Percentiles rank a stretch among this genome's conserved stretches.
Evolutionary conservation across 208 protist genomes (phyloP).

Genomic region (Trypanosoma conorhini): DNA sequence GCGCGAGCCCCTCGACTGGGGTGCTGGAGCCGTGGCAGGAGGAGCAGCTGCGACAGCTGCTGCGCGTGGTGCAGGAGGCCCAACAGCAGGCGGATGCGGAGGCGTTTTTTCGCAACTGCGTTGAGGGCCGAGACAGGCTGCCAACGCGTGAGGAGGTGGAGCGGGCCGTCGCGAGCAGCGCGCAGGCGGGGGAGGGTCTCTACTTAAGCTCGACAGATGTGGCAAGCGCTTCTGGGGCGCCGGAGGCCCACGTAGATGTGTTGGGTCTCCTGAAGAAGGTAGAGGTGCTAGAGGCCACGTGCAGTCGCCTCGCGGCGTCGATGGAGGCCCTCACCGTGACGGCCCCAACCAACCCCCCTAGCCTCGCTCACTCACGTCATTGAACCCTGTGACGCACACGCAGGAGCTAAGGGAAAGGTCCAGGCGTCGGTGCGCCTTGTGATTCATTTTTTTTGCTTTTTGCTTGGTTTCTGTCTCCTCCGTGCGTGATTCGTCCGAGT

Average conservation of each 20-base stretch:
- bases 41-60: slow-evolving; percentile 35
- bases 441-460: slow-evolving; percentile 1
- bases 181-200: not conserved
- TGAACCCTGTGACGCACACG: not conserved
- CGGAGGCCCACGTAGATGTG: slow-evolving; percentile 23
- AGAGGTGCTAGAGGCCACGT: slow-evolving; percentile 33
- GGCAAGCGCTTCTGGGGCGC: not conserved
- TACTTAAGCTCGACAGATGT: not conserved
- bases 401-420: not conserved
- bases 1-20: slow-evolving; percentile 44
- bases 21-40: slow-evolving; percentile 48
- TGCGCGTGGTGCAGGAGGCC: slow-evolving; percentile 43
- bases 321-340: slow-evolving; percentile 45
- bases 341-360: slow-evolving; percentile 48
- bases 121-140: not conserved
- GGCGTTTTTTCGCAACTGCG: slow-evolving; percentile 35
- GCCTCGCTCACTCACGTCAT: slow-evolving; percentile 42
- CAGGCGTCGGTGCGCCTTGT: not conserved
- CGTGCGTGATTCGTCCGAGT: no score
- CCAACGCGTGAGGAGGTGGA: slow-evolving; percentile 49
- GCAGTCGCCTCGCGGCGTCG: slow-evolving; percentile 33
- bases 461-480: no score
- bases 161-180: slow-evolving; percentile 40
- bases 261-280: slow-evolving; percentile 29
- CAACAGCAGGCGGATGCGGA: slow-evolving; percentile 66